These are phyloP conservation scores for Centella asiatica DNA, from an alignment of 129 eudicot genomes.

Conservation along the genomic window DNA sequence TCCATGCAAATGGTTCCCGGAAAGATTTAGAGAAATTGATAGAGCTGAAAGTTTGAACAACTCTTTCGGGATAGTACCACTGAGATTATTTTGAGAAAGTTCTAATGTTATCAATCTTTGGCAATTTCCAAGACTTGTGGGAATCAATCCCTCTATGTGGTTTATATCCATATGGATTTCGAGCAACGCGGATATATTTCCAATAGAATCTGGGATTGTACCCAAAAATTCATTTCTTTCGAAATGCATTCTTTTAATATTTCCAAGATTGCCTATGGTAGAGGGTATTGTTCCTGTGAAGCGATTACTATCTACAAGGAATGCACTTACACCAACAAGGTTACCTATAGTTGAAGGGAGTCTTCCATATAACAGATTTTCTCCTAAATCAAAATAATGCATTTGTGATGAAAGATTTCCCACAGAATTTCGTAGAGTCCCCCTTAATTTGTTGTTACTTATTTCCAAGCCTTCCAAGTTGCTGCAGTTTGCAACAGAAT, in stretches of 20 bases:
- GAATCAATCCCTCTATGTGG: not conserved
- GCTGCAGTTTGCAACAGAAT: constrained; percentile 5
- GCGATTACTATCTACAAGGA: not conserved
- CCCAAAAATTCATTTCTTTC: not conserved
- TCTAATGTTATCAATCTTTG: not conserved
- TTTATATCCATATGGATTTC: not conserved
- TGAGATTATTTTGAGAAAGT: constrained; percentile 6
- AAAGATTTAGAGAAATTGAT: not conserved
- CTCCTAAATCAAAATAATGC: not conserved
- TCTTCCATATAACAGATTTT: not conserved
- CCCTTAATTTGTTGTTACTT: not conserved
- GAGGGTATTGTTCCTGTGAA: not conserved
- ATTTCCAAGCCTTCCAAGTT: not conserved
- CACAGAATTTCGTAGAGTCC: not conserved
- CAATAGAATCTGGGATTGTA: not conserved
- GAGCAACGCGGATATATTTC: not conserved
- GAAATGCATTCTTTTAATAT: not conserved
- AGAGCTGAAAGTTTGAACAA: not conserved
- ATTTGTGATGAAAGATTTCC: constrained; percentile 7
- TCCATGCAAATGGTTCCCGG: constrained; percentile 1
- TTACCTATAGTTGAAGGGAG: not conserved
- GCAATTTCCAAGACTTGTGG: constrained; percentile 2
- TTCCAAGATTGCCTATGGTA: not conserved
- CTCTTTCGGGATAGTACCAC: constrained; percentile 2
- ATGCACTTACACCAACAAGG: not conserved